Conservation (phyloP, 805 yeast species). For the Naumovozyma castellii region DNA sequence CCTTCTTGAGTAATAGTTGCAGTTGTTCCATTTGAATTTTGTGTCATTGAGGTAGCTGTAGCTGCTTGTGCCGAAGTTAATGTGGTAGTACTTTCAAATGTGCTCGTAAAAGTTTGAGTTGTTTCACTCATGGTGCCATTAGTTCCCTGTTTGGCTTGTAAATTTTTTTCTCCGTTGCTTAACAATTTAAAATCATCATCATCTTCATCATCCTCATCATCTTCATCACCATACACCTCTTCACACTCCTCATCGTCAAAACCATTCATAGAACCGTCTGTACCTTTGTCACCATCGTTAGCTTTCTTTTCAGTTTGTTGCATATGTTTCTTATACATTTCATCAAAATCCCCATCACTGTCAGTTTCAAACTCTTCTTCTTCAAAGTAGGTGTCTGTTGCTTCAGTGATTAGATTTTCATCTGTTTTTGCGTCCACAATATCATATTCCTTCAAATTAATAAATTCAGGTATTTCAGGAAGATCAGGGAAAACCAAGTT, state of each 20-base stretch:
- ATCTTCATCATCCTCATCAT: conserved; percentile 1
- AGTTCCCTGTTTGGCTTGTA: no score
- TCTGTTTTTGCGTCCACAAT: not conserved
- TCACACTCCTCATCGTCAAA: not conserved
- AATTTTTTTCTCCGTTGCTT: no score
- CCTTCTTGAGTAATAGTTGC: no score
- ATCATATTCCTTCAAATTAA: conserved; percentile 17
- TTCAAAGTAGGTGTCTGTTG: not conserved
- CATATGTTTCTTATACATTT: not conserved
- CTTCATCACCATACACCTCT: not conserved
- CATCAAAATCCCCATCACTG: not conserved
- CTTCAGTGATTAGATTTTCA: not conserved
- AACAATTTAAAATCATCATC: no score
- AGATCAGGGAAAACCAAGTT: conserved; percentile 22
- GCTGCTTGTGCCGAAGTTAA: no score
- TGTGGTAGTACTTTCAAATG: no score
- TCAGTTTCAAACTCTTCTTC: conserved; percentile 1
- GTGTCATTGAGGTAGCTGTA: no score
- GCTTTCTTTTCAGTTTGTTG: not conserved
- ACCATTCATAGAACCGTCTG: not conserved
- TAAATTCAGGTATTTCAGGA: conserved; percentile 23
- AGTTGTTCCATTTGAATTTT: no score
- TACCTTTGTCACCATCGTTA: not conserved
- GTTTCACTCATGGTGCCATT: no score
- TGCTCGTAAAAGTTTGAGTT: no score